phyloP scores from a whole-genome alignment of 139 green algal genomes.

The Pycnococcus provasolii region DNA sequence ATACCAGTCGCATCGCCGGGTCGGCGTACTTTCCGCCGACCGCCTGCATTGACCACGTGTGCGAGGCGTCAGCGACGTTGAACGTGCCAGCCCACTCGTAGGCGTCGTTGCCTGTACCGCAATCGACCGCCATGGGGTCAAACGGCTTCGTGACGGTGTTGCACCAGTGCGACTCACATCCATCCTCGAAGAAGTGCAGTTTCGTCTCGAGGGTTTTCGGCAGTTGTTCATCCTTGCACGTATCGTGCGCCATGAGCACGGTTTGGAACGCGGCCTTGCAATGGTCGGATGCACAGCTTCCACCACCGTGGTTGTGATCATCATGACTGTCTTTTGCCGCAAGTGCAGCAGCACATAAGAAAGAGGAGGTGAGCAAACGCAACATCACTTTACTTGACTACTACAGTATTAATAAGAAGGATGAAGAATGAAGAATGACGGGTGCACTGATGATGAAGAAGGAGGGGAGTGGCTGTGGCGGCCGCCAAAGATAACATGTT shows the following conservation, averaged over 20 bases:
- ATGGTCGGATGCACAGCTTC: neutral
- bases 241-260: constrained; percentile 14
- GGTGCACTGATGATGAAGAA: no score
- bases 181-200: constrained; percentile 5
- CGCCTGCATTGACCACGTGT: neutral
- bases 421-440: no score
- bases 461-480: no score
- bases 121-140: neutral
- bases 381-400: no score
- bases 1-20: neutral
- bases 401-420: no score
- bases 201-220: neutral
- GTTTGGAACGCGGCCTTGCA: constrained; percentile 8
- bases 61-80: neutral
- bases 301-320: no score
- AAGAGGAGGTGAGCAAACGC: no score
- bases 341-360: no score
- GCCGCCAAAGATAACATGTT: no score
- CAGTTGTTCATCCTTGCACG: neutral
- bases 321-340: neutral
- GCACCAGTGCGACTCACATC: neutral
- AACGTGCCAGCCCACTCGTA: constrained; percentile 6
- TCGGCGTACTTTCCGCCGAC: constrained; percentile 5
- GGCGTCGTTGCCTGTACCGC: neutral
- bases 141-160: constrained; percentile 4